Base-by-base conservation (phyloP, 2,329 filamentous ascomycete species). In the Talaromyces rugulosus region DNA sequence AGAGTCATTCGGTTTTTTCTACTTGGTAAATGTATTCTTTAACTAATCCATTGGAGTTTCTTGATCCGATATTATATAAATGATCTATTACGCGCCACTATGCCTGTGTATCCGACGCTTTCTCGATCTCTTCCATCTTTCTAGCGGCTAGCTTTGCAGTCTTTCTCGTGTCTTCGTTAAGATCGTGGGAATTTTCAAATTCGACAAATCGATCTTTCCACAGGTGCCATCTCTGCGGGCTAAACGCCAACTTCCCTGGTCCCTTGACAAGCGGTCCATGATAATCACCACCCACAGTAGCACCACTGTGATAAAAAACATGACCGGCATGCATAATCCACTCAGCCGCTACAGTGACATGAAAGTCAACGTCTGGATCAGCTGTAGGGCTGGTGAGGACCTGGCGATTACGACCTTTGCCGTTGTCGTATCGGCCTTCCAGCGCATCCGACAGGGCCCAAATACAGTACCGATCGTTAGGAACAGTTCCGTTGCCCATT, bases 191-290 rank as follows among this genome's bases (percentile, higher is more conserved):
- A 1, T 33, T 34, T 31, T 4, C 8, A 34, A 54, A 54, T 23
- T 33, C 28, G 7, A 54, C 27, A 30, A 54, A 27, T 34, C 28
- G 27, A 31, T 54, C 28, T 16, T 33, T 54, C 52, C 52, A 54
- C 52, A 54, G 11, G 7, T 54, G 27, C 52, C 52, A 33, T 34
- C 28, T 9, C 28, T 54, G 28, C 1, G 23, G 23, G 30, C 59
- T 62, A 51, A 62, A 64, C 16, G 36, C 59, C 28, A 51, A 36
- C 55, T 62, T 62, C 4, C 59, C 62, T 2, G 50, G 59, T 23
- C 62, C 59, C 44, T 59, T 55, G 18, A 59, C 36, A 47, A 64
- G 55, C 59, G 59, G 62, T 1, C 59, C 59, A 18, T 52, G 60
- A 18, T 50, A 27, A 51, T 34, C 53, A 23, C 55, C 50, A 44